Evolutionary conservation across 169 alveolate genomes (phyloP), one percentile per base, ranked within the genome.

Genomic region (Eimeria maxima): DNA sequence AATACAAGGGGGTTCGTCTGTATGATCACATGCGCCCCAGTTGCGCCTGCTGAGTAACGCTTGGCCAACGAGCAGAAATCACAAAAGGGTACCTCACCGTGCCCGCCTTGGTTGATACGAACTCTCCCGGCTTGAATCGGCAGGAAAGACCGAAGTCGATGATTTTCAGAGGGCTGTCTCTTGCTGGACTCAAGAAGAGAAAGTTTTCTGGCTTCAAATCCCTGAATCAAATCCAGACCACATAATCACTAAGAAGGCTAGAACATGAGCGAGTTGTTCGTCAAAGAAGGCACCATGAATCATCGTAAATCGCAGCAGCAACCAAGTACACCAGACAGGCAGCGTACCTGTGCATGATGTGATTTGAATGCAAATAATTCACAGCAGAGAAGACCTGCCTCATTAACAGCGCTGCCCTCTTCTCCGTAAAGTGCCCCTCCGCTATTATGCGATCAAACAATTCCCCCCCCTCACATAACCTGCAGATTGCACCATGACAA

Each of bases 391-490:
- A 97, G 14, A 99, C 97, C 91, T 99, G 99, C 63, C 98, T 98
- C 98, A 99, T 98, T 7, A 99, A 98, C 44, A 71, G 67, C 60
- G 98, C 98, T 14, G 97, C 98, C 53, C 97, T 97, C 74, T 96
- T 97, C 96, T 98, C 99, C 47, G 98, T 96, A 95, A 99, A 98
- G 47, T 97, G 97, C 45, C 99, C 99, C 88, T 96, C 97, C 81
- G 98, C 98, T 4, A 97, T 98, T 50, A 99, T 99, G 94, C 99
- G 98, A 95, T 99, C 99, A 87, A 99, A 99, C 69, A 99, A 97
- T 97, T 99, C 99, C 42, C 99, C 99, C 29, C 99, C 99, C 4
- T 96, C 83, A 89, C 99, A 98, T 81, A 98, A 91, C 88, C 96
- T 95, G 91, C 60, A 69, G 42, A 38, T 20, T 4, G 45, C 57